These are phyloP conservation scores for Metarhizium guizhouense DNA, from an alignment of 2,329 filamentous ascomycete genomes.

Conservation along the genomic window DNA sequence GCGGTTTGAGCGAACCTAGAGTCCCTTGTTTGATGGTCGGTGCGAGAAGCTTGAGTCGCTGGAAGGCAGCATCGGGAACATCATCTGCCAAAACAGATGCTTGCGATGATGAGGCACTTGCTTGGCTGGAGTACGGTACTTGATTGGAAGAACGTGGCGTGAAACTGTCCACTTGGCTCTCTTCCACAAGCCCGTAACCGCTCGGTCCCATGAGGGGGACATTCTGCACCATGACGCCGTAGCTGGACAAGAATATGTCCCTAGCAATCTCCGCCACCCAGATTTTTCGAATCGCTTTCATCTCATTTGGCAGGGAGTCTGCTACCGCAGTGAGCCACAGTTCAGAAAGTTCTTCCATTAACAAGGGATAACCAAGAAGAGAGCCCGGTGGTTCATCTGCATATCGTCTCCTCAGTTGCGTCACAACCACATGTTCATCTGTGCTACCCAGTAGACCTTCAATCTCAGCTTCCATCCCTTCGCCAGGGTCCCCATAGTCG, in stretches of 20 bases:
- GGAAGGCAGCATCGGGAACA: slow-evolving; percentile 19
- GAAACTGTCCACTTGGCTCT: slow-evolving; percentile 7
- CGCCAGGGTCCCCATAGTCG: slow-evolving; percentile 6
- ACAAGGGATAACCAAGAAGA: slow-evolving; percentile 16
- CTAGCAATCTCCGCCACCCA: slow-evolving; percentile 25
- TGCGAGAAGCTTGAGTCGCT: slow-evolving; percentile 25
- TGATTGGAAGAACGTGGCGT: neutral
- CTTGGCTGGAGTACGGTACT: neutral
- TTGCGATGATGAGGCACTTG: slow-evolving; percentile 7
- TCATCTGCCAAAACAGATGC: slow-evolving; percentile 4
- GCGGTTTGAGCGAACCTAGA: slow-evolving; percentile 17
- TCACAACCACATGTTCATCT: slow-evolving; percentile 19
- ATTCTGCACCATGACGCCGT: slow-evolving; percentile 26
- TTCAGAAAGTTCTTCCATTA: slow-evolving; percentile 19
- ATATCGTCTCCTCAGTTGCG: slow-evolving; percentile 18
- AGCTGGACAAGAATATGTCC: slow-evolving; percentile 25
- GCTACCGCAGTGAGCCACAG: slow-evolving; percentile 23
- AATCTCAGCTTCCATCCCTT: slow-evolving; percentile 19
- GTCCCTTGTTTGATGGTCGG: slow-evolving; percentile 18
- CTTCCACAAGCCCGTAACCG: slow-evolving; percentile 5
- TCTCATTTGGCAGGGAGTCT: slow-evolving; percentile 14
- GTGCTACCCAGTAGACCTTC: slow-evolving; percentile 17
- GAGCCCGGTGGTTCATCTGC: slow-evolving; percentile 15
- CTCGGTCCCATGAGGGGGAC: slow-evolving; percentile 18
- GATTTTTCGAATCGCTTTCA: slow-evolving; percentile 13